phyloP scores from a whole-genome alignment of 2,329 filamentous ascomycete genomes.

The Pseudogymnoascus sp. region DNA sequence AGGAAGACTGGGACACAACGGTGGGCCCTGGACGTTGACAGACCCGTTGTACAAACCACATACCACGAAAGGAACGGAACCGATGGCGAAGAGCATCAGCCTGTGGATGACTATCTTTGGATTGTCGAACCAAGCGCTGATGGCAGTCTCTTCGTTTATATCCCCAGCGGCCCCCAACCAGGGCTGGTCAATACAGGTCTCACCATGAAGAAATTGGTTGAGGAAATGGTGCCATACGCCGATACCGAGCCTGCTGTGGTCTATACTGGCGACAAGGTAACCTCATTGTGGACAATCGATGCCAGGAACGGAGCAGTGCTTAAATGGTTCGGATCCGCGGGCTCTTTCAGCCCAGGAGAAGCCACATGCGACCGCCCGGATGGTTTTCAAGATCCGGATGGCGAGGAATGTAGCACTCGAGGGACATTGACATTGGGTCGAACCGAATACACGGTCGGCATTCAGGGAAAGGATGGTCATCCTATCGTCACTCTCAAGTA shows the following conservation, averaged over 20 bases:
- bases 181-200: conserved; percentile 61
- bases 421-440: conserved; percentile 78
- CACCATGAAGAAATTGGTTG: conserved; percentile 82
- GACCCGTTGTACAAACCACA: conserved; percentile 84
- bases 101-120: conserved; percentile 79
- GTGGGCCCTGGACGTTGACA: conserved; percentile 79
- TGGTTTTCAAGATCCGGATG: conserved; percentile 49
- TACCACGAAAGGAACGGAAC: conserved; percentile 70
- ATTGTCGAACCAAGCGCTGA: conserved; percentile 88
- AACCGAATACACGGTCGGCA: conserved; percentile 83
- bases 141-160: conserved; percentile 81
- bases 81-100: conserved; percentile 47
- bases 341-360: conserved; percentile 41
- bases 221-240: conserved; percentile 71
- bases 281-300: conserved; percentile 81
- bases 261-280: conserved; percentile 89
- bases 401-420: conserved; percentile 70
- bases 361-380: conserved; percentile 55
- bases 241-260: conserved; percentile 71
- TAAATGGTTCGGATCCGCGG: conserved; percentile 75
- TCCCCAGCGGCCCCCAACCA: conserved; percentile 54
- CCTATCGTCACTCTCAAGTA: conserved; percentile 86
- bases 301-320: conserved; percentile 76
- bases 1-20: conserved; percentile 75
- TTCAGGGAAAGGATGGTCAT: conserved; percentile 69